Conservation (phyloP, 176 grass and related monocot species). For the Echinochloa phyllopogon region DNA sequence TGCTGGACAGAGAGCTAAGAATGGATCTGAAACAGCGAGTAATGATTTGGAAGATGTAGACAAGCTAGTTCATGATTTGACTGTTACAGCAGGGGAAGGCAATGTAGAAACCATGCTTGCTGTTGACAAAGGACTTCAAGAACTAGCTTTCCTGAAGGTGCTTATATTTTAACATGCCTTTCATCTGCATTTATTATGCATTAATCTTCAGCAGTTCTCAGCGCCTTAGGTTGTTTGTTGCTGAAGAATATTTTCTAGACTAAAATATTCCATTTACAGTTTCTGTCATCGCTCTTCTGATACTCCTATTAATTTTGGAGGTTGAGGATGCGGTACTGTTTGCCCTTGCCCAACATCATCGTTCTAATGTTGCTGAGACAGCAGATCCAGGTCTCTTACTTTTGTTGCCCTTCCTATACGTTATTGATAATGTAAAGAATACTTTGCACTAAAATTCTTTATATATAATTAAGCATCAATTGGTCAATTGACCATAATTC, state of each 20-base stretch:
- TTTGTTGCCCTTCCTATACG: constrained; percentile 19
- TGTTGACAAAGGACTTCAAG: constrained; percentile 95
- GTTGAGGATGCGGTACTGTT: constrained; percentile 92
- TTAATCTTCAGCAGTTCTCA: background rate
- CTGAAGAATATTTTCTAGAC: background rate
- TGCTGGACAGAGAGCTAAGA: constrained; percentile 86
- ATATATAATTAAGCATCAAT: background rate
- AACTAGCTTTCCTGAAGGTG: constrained; percentile 88
- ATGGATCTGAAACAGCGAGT: constrained; percentile 62
- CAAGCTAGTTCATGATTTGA: constrained; percentile 63
- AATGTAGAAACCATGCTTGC: constrained; percentile 94
- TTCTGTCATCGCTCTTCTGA: constrained; percentile 11
- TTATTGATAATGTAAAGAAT: constrained; percentile 16
- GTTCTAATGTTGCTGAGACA: constrained; percentile 62
- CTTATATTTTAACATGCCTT: constrained; percentile 16
- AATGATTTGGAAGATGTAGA: constrained; percentile 53
- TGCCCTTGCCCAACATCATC: constrained; percentile 70
- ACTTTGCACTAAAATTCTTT: background rate
- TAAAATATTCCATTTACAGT: background rate
- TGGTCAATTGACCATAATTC: background rate
- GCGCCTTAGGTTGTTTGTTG: background rate
- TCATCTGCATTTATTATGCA: constrained; percentile 13
- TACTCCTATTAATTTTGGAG: constrained; percentile 49
- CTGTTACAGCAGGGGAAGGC: constrained; percentile 76
- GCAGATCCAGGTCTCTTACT: constrained; percentile 56